Evolutionary conservation across 2,329 filamentous ascomycete species (phyloP).

Genomic region (Orbilia brochopaga): DNA sequence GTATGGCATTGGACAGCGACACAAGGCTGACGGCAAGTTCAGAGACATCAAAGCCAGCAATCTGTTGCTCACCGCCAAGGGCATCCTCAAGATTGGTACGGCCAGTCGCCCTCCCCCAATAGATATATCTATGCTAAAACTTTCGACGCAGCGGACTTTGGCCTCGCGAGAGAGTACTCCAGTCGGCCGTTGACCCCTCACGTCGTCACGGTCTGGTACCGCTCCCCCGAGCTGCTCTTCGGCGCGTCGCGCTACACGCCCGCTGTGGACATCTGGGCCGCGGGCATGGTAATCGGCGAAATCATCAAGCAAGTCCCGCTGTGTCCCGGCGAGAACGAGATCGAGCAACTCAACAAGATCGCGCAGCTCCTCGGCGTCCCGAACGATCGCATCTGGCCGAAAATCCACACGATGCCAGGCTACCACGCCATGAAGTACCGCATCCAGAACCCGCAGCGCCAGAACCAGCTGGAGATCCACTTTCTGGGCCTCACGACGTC

Average conservation of each 20-base stretch:
- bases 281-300: constrained; percentile 97
- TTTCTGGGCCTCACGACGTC: constrained; percentile 54
- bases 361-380: constrained; percentile 57
- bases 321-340: constrained; percentile 56
- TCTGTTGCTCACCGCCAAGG: constrained; percentile 57
- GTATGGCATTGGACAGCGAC: not conserved
- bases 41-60: constrained; percentile 58
- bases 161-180: constrained; percentile 57
- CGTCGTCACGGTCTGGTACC: constrained; percentile 98
- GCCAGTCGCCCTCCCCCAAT: not conserved
- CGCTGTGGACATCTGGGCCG: constrained; percentile 95
- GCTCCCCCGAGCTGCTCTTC: constrained; percentile 88
- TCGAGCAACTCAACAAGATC: constrained; percentile 57
- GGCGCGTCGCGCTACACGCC: constrained; percentile 93
- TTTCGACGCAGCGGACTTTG: constrained; percentile 56
- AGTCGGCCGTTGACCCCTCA: constrained; percentile 57
- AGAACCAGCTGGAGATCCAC: constrained; percentile 56
- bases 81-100: constrained; percentile 57
- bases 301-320: constrained; percentile 71
- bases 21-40: constrained; percentile 16
- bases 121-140: not conserved
- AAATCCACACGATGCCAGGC: constrained; percentile 53
- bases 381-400: constrained; percentile 56
- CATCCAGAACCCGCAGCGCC: constrained; percentile 51
- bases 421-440: constrained; percentile 51